Percentiles rank a stretch among this genome's conserved stretches.
phyloP scores from a whole-genome alignment of 2,329 filamentous ascomycete genomes.

The Stachybotrys echinatus region DNA sequence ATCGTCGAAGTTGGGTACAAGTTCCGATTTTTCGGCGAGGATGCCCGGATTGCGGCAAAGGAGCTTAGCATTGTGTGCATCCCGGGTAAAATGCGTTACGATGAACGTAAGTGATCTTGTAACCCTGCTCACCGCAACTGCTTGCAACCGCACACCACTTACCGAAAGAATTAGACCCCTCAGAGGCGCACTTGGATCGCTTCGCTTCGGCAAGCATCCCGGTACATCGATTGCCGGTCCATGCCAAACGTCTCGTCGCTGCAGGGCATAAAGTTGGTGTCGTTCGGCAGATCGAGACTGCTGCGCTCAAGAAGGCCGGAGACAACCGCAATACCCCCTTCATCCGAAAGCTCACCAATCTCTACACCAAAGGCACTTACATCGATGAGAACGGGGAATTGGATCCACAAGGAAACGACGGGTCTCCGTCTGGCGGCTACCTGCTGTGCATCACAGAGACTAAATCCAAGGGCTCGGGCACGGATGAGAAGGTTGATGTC shows the following conservation, averaged over 20 bases:
- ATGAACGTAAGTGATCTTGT: slow-evolving; percentile 60
- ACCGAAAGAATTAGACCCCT: slow-evolving; percentile 54
- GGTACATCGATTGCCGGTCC: slow-evolving; percentile 83
- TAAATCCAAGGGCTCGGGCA: slow-evolving; percentile 70
- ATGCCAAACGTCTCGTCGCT: slow-evolving; percentile 86
- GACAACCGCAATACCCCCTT: slow-evolving; percentile 94
- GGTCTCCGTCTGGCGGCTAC: slow-evolving; percentile 67
- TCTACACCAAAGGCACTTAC: slow-evolving; percentile 98
- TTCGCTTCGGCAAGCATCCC: slow-evolving; percentile 97
- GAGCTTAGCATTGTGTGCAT: slow-evolving; percentile 95
- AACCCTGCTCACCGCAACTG: not conserved
- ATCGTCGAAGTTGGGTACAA: slow-evolving; percentile 98
- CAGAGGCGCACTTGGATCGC: slow-evolving; percentile 83
- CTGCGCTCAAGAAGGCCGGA: slow-evolving; percentile 89
- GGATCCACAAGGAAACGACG: slow-evolving; percentile 41
- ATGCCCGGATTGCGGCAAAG: slow-evolving; percentile 83
- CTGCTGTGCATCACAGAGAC: slow-evolving; percentile 88
- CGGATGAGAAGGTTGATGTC: slow-evolving; percentile 89
- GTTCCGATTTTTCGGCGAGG: slow-evolving; percentile 94
- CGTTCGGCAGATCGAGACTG: slow-evolving; percentile 90
- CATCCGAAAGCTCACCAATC: slow-evolving; percentile 84
- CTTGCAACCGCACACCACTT: not conserved
- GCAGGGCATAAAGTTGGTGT: slow-evolving; percentile 96
- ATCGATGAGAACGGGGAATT: slow-evolving; percentile 88
- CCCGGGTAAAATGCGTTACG: slow-evolving; percentile 88